A percentile compares a stretch with the other conserved stretches of the same genome.
These are phyloP conservation scores for Xylaria digitata DNA, from an alignment of 2,329 filamentous ascomycete genomes.

Conservation along the genomic window DNA sequence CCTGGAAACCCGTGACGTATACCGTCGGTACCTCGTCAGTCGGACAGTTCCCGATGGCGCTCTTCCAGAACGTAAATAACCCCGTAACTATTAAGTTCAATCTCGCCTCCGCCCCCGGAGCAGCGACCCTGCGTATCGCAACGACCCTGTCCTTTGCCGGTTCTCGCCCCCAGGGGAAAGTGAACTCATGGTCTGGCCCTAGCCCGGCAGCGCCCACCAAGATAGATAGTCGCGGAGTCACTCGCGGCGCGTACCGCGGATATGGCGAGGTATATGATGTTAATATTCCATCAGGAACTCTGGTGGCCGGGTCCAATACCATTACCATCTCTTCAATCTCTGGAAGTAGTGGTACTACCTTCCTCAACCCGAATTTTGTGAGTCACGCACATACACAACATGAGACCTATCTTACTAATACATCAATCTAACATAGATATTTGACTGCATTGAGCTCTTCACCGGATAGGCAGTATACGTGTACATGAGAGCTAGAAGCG, in stretches of 20 bases:
- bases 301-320: constrained; percentile 71
- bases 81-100: constrained; percentile 71
- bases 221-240: constrained; percentile 73
- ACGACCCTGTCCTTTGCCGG: constrained; percentile 73
- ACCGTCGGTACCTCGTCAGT: constrained; percentile 66
- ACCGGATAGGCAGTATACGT: background rate
- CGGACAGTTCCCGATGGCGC: constrained; percentile 71
- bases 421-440: constrained; percentile 41
- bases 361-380: constrained; percentile 68
- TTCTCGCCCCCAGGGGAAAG: constrained; percentile 65
- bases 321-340: constrained; percentile 69
- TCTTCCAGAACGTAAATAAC: constrained; percentile 70
- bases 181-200: constrained; percentile 65
- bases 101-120: constrained; percentile 61
- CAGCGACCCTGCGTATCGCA: constrained; percentile 71
- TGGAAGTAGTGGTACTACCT: constrained; percentile 66
- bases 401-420: constrained; percentile 10
- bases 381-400: constrained; percentile 39
- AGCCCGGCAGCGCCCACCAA: constrained; percentile 67
- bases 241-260: constrained; percentile 72
- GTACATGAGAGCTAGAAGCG: background rate
- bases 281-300: constrained; percentile 67
- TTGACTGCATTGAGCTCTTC: constrained; percentile 53
- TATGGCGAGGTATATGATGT: constrained; percentile 73
- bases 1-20: constrained; percentile 70